Base-by-base conservation (phyloP, 805 yeast genomes). In the Candida ovalis region DNA sequence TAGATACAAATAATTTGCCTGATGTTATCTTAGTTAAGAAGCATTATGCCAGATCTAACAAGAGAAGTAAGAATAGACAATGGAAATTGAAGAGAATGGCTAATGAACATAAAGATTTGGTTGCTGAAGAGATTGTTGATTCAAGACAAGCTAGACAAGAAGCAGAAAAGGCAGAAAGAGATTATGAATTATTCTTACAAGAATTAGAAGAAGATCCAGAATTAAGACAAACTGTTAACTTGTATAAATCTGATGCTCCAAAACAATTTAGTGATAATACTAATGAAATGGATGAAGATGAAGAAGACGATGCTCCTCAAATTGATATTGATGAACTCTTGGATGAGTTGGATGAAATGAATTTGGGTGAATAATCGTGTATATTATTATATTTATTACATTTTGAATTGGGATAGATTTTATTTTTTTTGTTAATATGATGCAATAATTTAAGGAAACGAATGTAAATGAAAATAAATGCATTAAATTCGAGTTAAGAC, bases 31-130 rank as follows among this genome's bases (percentile, higher is more conserved):
- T 91, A 53, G 95, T 92, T 48, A 89, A 90, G 88, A 91, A 90
- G 66, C 80, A 80, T 69, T 92, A 90, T 73, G 77, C 83, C 41
- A 84, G 96, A 75, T 86, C 84, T 73, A 75, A 81, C 42, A 81
- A 79, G 72, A 85, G 81, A 73, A 71, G 79, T 56, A 85, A 84
- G 79, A 80, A 83, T 76, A 83, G 92, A 77, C 75, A 76, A 68
- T 88, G 96, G 96, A 88, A 86, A 71, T 81, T 92, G 70, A 87
- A 88, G 83, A 86, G 98, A 77, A 91, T 92, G 97, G 98, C 98
- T 35, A 87, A 78, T 63, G 98, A 94, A 71, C 96, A 91, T 72
- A 80, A 81, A 56, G 97, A 91, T 59, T 82, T 88, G 55, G 90
- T 84, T 40, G 95, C 94, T 49, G 76, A 81, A 56, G 80, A 75